Conservation (phyloP, 768 basidiomycete genomes). For the Mycena latifolia region DNA sequence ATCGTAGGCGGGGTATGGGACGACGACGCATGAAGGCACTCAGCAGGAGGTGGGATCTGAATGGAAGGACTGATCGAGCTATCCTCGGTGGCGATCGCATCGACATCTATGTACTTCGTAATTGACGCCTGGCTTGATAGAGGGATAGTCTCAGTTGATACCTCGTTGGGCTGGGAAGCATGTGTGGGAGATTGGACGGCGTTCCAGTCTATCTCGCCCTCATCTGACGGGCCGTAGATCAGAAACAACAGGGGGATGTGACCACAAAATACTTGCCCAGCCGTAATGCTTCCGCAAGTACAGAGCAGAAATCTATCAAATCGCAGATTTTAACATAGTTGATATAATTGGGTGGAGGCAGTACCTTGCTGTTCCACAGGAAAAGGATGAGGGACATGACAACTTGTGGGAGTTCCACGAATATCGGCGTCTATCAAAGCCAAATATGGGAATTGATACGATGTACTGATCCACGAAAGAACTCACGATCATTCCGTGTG, state of each 20-base stretch:
- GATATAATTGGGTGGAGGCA: neutral
- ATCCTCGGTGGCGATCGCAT: slow-evolving; percentile 16
- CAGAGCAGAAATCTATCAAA: slow-evolving; percentile 11
- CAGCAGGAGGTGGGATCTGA: slow-evolving; percentile 5
- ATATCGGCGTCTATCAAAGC: slow-evolving; percentile 14
- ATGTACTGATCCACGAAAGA: slow-evolving; percentile 18
- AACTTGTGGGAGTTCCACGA: neutral
- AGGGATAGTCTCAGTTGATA: neutral
- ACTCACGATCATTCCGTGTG: slow-evolving; percentile 21
- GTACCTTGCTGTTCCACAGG: slow-evolving; percentile 1
- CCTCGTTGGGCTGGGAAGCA: neutral
- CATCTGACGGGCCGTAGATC: slow-evolving; percentile 10
- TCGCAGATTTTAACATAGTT: neutral
- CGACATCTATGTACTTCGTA: slow-evolving; percentile 9
- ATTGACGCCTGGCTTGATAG: slow-evolving; percentile 16
- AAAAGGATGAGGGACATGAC: neutral
- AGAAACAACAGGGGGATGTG: neutral
- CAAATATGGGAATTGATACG: slow-evolving; percentile 9
- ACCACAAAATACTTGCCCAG: slow-evolving; percentile 5
- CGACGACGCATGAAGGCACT: neutral
- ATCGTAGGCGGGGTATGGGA: slow-evolving; percentile 7
- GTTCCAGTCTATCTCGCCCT: neutral
- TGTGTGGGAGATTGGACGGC: neutral
- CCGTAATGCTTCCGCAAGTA: slow-evolving; percentile 4
- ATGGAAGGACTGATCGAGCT: slow-evolving; percentile 23